Percentiles rank a stretch among this genome's conserved stretches.
Evolutionary conservation across 2,329 filamentous ascomycete species (phyloP).

Genomic region (Phaeosphaeriaceae sp.): DNA sequence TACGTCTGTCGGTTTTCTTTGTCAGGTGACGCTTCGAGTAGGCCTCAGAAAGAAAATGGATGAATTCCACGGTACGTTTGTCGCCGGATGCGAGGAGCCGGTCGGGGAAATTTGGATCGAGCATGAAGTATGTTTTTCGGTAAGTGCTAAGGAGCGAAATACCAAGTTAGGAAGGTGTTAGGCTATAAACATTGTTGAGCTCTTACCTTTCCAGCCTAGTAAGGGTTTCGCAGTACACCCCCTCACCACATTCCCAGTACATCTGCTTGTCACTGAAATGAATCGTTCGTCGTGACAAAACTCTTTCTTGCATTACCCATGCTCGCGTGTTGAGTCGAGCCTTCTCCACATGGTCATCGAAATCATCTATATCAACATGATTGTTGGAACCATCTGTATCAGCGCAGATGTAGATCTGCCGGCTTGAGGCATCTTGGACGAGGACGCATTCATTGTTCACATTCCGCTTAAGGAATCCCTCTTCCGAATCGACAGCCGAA

Average conservation of each 20-base stretch:
- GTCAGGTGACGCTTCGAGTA: conserved; percentile 20
- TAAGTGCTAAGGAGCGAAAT: conserved; percentile 5
- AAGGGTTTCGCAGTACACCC: conserved; percentile 24
- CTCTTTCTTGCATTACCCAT: conserved; percentile 14
- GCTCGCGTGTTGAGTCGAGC: conserved; percentile 24
- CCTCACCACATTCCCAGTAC: conserved; percentile 26
- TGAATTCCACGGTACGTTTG: conserved; percentile 12
- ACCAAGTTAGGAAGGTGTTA: neutral
- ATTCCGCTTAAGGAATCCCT: conserved; percentile 22
- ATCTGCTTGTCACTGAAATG: conserved; percentile 24
- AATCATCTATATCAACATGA: conserved; percentile 4
- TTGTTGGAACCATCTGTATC: conserved; percentile 10
- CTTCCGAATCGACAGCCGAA: conserved; percentile 14
- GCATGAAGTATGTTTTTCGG: conserved; percentile 11
- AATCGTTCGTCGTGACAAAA: conserved; percentile 21
- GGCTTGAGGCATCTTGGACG: conserved; percentile 10
- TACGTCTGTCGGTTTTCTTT: conserved; percentile 13
- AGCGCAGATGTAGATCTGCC: conserved; percentile 14
- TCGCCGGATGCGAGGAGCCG: conserved; percentile 11
- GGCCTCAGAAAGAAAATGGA: conserved; percentile 14
- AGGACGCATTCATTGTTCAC: conserved; percentile 7
- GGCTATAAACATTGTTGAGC: conserved; percentile 4
- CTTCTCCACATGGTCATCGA: conserved; percentile 10
- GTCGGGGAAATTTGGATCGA: conserved; percentile 21
- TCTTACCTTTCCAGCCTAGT: conserved; percentile 21